These are phyloP conservation scores for Cydonia oblonga DNA, from an alignment of 331 rosid species.

Conservation along the genomic window DNA sequence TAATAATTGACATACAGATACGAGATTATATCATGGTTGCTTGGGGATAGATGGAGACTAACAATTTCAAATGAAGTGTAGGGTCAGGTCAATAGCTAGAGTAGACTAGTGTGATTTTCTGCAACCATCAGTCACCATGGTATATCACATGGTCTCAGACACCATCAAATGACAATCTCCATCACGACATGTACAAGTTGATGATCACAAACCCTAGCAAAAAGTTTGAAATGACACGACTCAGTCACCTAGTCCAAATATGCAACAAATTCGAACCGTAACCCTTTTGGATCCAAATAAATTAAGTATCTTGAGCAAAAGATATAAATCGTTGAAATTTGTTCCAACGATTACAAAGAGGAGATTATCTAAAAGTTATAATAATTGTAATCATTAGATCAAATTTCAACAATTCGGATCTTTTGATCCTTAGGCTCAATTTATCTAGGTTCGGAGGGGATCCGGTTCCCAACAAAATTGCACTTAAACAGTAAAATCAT, in stretches of 20 bases:
- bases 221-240: not conserved
- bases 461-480: not conserved
- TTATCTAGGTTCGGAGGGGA: too few species aligned
- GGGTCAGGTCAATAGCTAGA: not conserved
- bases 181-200: not conserved
- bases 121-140: not conserved
- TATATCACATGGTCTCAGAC: not conserved
- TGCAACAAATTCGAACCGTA: not conserved
- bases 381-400: too few species aligned
- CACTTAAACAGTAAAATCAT: not conserved
- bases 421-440: too few species aligned
- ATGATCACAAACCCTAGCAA: not conserved
- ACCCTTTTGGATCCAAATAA: too few species aligned
- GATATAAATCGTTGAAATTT: accelerated
- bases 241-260: not conserved
- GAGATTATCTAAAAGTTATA: too few species aligned
- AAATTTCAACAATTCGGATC: accelerated
- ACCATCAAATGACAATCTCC: not conserved
- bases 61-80: not conserved
- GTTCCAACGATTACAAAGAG: too few species aligned
- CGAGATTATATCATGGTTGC: not conserved
- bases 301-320: too few species aligned
- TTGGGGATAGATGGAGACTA: not conserved
- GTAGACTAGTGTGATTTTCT: slow-evolving; percentile 1
- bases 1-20: too few species aligned